Conservation (phyloP, 768 basidiomycete genomes). For the Mycena latifolia region DNA sequence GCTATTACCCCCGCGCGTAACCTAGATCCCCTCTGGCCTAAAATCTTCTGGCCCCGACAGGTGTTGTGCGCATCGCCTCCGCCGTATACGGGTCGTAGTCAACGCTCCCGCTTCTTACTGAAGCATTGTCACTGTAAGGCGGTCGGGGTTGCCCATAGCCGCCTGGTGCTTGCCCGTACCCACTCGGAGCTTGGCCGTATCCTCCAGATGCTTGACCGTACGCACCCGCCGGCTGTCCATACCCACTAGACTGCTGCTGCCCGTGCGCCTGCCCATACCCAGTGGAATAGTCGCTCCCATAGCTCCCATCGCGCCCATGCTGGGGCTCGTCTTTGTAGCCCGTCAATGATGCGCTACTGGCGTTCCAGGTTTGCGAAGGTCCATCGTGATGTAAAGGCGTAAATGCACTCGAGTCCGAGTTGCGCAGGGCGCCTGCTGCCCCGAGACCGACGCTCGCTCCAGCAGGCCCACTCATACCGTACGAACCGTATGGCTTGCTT, state of each 20-base stretch:
- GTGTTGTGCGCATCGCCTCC: slow-evolving; percentile 34
- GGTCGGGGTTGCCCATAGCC: slow-evolving; percentile 23
- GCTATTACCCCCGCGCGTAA: slow-evolving; percentile 5
- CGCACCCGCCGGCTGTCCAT: slow-evolving; percentile 11
- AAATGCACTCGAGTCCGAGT: slow-evolving; percentile 34
- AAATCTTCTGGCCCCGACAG: slow-evolving; percentile 24
- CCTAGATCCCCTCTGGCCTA: slow-evolving; percentile 12
- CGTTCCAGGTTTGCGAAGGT: slow-evolving; percentile 32
- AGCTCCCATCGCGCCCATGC: slow-evolving; percentile 21
- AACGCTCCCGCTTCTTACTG: slow-evolving; percentile 19
- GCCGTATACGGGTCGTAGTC: slow-evolving; percentile 32
- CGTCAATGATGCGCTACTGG: slow-evolving; percentile 16
- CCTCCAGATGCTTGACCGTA: slow-evolving; percentile 17
- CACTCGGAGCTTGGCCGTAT: slow-evolving; percentile 22
- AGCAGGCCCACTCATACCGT: slow-evolving; percentile 28
- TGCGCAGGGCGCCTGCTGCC: slow-evolving; percentile 28
- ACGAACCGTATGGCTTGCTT: slow-evolving; percentile 27
- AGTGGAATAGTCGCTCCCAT: slow-evolving; percentile 12
- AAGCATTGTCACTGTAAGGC: slow-evolving; percentile 24
- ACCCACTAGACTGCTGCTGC: not conserved
- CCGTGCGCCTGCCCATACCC: slow-evolving; percentile 16
- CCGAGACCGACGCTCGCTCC: slow-evolving; percentile 22
- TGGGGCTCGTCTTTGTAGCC: slow-evolving; percentile 29
- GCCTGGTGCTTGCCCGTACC: slow-evolving; percentile 16
- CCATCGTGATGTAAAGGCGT: slow-evolving; percentile 26